Conservation (phyloP, 805 yeast genomes). For the Yarrowia deformans region DNA sequence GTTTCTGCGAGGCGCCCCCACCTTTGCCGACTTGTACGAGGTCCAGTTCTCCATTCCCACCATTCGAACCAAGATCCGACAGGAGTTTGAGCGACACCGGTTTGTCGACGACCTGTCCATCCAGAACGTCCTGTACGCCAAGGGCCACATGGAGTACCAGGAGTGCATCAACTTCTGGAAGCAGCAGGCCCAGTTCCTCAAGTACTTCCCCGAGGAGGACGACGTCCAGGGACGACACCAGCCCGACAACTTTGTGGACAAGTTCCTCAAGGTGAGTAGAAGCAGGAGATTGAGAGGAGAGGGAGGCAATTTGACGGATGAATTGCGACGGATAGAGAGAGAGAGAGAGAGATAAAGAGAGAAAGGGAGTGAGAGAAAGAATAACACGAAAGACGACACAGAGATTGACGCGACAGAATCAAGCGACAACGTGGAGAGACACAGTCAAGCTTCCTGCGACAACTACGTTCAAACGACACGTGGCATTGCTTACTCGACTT, state of each 20-base stretch:
- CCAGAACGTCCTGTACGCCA: constrained; percentile 72
- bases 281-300: not conserved
- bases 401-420: no score
- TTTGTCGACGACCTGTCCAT: constrained; percentile 71
- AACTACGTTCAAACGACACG: no score
- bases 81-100: constrained; percentile 86
- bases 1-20: constrained; percentile 60
- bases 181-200: constrained; percentile 83
- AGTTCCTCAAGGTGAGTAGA: constrained; percentile 55
- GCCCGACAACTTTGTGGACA: constrained; percentile 70
- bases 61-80: constrained; percentile 83
- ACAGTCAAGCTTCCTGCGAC: no score
- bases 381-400: not conserved
- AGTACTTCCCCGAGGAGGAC: constrained; percentile 75
- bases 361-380: no score
- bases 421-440: no score
- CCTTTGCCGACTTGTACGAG: constrained; percentile 55
- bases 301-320: no score
- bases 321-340: no score
- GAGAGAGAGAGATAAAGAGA: no score
- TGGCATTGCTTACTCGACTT: no score
- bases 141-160: constrained; percentile 91
- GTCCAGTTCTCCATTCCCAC: constrained; percentile 70
- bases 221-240: constrained; percentile 59
- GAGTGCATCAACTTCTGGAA: constrained; percentile 90